Conservation (phyloP, 2,329 filamentous ascomycete species). For the Fusarium nodosum region DNA sequence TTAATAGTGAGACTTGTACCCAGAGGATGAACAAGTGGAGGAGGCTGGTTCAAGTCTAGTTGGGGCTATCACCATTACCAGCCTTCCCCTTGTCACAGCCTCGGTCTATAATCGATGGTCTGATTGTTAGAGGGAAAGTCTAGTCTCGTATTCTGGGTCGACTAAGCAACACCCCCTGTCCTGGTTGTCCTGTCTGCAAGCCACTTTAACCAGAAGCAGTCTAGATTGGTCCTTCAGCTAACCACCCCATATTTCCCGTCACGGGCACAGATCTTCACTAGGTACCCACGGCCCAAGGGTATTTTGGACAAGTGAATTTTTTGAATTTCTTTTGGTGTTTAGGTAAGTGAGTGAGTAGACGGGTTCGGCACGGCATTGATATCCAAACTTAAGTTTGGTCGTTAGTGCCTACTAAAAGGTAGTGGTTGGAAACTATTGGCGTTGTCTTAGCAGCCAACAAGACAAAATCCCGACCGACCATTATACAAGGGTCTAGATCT, state of each 20-base stretch:
- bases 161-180: conserved; percentile 11
- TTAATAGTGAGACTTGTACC: conserved; percentile 8
- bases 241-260: conserved; percentile 5
- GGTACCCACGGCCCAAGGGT: background rate
- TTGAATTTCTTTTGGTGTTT: background rate
- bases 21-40: conserved; percentile 2
- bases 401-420: background rate
- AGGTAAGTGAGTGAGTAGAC: background rate
- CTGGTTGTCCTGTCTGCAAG: conserved; percentile 1
- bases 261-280: conserved; percentile 3
- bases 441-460: conserved; percentile 20
- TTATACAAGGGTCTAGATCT: conserved; percentile 27
- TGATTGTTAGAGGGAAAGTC: conserved; percentile 3
- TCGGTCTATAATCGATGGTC: conserved; percentile 22
- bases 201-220: background rate
- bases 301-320: background rate
- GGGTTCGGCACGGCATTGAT: conserved; percentile 1
- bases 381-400: background rate
- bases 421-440: conserved; percentile 7
- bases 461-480: conserved; percentile 20
- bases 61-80: background rate
- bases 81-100: conserved; percentile 28
- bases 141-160: conserved; percentile 13
- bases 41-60: conserved; percentile 32
- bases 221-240: background rate